Evolutionary conservation across 768 basidiomycete genomes (phyloP), one percentile per base, ranked within the genome.

Genomic region (Coprinopsis sp.): DNA sequence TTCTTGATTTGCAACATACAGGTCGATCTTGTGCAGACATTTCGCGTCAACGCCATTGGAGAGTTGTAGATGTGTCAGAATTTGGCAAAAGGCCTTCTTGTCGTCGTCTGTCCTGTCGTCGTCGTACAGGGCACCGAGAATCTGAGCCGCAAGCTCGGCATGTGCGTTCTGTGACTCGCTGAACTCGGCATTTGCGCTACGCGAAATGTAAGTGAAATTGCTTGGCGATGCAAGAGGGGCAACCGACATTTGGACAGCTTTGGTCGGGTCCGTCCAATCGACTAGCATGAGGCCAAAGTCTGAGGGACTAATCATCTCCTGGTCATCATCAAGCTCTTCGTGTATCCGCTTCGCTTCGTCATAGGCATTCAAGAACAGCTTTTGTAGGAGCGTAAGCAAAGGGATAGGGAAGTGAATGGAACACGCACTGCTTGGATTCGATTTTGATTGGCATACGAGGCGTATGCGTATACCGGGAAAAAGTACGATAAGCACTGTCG

Each of bases 401-500:
- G 46, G 46, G 12, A 37, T 16, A 53, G 29, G 45, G 28, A 44
- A 27, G 19, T 28, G 3, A 34, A 37, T 29, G 13, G 23, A 39
- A 37, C 6, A 58, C 71, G 23, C 49, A 77, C 77, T 41, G 65
- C 65, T 43, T 73, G 78, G 54, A 71, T 81, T 72, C 72, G 78
- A 60, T 55, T 74, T 66, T 97, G 93, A 59, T 97, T 95, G 14
- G 60, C 64, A 5, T 82, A 64, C 0, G 89, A 84, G 0, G 93
- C 91, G 63, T 89, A 96, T 60, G 91, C 90, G 60, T 90, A 97
- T 0, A 92, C 84, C 0, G 92, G 91, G 70, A 99, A 87, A 74
- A 98, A 97, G 63, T 96, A 97, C 4, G 91, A 83, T 12, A 99
- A 71, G 58, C 92, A 97, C 64, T 98, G 95, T 34, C 91, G 76